phyloP scores from a whole-genome alignment of 1,284 basidiomycete genomes.

The Ganoderma sp. region DNA sequence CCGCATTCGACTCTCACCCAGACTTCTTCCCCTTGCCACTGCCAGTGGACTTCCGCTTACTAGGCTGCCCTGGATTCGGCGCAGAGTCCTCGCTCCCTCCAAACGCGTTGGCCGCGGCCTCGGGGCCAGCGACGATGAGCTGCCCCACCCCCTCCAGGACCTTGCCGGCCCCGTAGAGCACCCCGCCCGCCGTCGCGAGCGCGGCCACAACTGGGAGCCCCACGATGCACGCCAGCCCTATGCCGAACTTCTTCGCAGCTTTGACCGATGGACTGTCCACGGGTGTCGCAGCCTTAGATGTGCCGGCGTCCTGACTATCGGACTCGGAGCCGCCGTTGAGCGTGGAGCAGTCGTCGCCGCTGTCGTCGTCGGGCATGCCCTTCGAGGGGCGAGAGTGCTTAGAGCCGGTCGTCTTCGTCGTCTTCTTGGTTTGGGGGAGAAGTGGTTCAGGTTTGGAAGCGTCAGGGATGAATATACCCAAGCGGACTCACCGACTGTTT shows the following conservation, averaged over 20 bases:
- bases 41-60: neutral
- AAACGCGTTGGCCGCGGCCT: neutral
- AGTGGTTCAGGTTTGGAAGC: neutral
- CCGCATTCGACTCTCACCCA: neutral
- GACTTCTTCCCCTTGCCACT: neutral
- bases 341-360: neutral
- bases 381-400: neutral
- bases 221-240: conserved; percentile 13
- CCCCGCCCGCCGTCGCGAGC: neutral
- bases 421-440: neutral
- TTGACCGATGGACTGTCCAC: neutral
- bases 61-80: neutral
- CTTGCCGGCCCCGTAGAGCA: conserved; percentile 16
- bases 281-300: neutral
- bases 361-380: neutral
- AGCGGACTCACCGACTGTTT: neutral
- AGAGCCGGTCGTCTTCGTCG: neutral
- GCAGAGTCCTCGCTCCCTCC: no score
- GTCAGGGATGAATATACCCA: no score
- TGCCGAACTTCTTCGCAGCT: conserved; percentile 12
- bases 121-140: conserved; percentile 14
- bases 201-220: conserved; percentile 12
- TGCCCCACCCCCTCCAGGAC: conserved; percentile 20
- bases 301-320: neutral
- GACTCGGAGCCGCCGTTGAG: conserved; percentile 3